Percentiles rank a stretch among this genome's conserved stretches.
Evolutionary conservation across 805 yeast genomes (phyloP).

Genomic region (Cyberlindnera americana): DNA sequence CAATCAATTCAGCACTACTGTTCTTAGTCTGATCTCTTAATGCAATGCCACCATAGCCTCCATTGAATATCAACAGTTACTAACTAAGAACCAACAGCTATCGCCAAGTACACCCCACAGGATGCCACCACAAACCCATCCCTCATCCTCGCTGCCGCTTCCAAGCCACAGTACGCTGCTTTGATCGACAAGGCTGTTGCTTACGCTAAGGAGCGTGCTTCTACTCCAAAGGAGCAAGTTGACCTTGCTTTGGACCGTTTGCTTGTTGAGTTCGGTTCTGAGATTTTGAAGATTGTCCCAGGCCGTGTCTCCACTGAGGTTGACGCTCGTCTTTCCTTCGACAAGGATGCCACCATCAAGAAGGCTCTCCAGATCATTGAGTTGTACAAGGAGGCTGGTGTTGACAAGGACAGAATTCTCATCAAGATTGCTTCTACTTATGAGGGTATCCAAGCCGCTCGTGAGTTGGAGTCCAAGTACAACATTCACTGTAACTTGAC

Average conservation of each 20-base stretch:
- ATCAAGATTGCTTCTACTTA: conserved; percentile 97
- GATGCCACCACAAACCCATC: conserved; percentile 99
- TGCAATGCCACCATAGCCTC: no score
- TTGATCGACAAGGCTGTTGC: conserved; percentile 89
- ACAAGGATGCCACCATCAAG: conserved; percentile 88
- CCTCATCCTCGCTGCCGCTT: conserved; percentile 91
- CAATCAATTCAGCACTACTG: no score
- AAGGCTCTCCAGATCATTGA: conserved; percentile 91
- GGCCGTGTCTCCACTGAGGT: conserved; percentile 99
- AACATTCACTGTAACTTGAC: conserved; percentile 95
- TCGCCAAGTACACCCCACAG: conserved; percentile 97
- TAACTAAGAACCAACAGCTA: conserved; percentile 48
- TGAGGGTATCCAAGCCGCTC: conserved; percentile 99
- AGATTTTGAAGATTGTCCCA: conserved; percentile 91
- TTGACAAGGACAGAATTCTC: conserved; percentile 82
- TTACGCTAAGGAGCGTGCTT: conserved; percentile 67
- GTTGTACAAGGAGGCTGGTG: conserved; percentile 81
- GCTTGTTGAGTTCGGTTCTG: conserved; percentile 93
- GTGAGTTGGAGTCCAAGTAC: conserved; percentile 86
- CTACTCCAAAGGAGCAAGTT: conserved; percentile 55
- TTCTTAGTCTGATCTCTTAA: no score
- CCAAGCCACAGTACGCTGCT: conserved; percentile 82
- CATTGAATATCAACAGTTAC: no score
- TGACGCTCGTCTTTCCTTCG: conserved; percentile 96
- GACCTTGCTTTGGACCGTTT: conserved; percentile 83